Conservation (phyloP, 148 eudicot genomes). For the Fagopyrum esculentum region DNA sequence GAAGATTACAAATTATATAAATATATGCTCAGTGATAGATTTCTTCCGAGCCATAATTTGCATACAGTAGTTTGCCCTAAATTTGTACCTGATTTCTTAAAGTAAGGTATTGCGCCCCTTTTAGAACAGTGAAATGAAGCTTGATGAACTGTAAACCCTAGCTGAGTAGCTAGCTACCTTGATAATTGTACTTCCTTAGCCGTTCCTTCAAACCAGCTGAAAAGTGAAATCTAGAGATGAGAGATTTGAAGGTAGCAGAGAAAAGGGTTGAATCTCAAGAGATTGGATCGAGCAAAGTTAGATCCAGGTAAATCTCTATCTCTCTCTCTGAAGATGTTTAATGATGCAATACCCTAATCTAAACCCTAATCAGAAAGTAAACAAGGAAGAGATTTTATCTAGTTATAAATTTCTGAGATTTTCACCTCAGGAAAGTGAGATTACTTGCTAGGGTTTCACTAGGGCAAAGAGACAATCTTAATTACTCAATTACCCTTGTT, state of each 20-base stretch:
- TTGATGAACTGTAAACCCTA: conserved; percentile 11
- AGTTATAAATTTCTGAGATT: neutral
- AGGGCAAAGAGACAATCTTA: neutral
- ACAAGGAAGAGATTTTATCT: neutral
- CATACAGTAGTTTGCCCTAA: neutral
- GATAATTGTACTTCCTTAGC: neutral
- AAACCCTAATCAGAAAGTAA: neutral
- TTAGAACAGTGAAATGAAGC: neutral
- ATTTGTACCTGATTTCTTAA: neutral
- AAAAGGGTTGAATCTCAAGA: conserved; percentile 5
- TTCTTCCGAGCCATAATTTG: neutral
- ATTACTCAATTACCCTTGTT: neutral
- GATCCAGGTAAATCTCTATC: neutral
- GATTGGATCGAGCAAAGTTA: neutral
- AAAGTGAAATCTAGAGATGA: neutral
- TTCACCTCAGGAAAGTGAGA: neutral
- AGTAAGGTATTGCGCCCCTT: neutral
- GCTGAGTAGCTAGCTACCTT: neutral
- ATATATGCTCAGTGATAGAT: neutral
- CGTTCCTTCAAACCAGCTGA: neutral
- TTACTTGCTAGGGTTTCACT: no score
- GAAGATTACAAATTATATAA: neutral
- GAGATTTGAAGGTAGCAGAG: neutral
- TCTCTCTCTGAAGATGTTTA: neutral
- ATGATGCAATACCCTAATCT: neutral